Percentiles rank a stretch among this genome's conserved stretches.
phyloP scores from a whole-genome alignment of 2,329 filamentous ascomycete genomes.

The Acrodontium crateriforme region DNA sequence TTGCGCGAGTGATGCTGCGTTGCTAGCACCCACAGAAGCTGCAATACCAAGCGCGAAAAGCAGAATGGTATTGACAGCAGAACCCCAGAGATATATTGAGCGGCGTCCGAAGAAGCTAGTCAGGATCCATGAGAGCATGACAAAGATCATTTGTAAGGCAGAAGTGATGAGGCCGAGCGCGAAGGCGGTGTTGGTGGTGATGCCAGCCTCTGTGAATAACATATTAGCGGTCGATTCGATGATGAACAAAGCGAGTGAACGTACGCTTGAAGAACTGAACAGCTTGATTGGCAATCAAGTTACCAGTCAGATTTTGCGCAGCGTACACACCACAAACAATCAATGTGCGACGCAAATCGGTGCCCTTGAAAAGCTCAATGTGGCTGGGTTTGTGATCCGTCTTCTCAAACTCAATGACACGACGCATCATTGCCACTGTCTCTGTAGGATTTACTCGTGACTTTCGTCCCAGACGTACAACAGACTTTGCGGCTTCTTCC shows the following conservation, averaged over 20 bases:
- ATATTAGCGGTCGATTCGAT: too few species aligned
- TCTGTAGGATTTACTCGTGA: conserved; percentile 27
- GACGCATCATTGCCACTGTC: conserved; percentile 45
- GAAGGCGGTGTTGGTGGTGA: conserved; percentile 41
- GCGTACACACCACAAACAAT: conserved; percentile 45
- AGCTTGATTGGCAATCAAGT: conserved; percentile 49
- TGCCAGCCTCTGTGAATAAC: too few species aligned
- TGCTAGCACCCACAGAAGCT: conserved; percentile 33
- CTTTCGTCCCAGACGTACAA: conserved; percentile 37
- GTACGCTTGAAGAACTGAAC: conserved; percentile 48
- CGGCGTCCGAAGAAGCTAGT: conserved; percentile 50
- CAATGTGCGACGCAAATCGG: conserved; percentile 39
- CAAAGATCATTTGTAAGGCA: conserved; percentile 46
- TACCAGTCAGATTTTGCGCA: conserved; percentile 48
- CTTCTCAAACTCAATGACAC: conserved; percentile 42
- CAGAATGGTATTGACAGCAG: conserved; percentile 38
- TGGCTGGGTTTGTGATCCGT: conserved; percentile 33
- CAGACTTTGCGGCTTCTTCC: conserved; percentile 32
- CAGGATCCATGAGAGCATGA: conserved; percentile 55
- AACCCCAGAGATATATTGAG: conserved; percentile 50
- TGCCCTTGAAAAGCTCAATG: conserved; percentile 41
- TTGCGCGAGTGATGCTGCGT: conserved; percentile 37
- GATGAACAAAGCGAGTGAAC: too few species aligned
- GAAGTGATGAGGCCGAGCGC: conserved; percentile 51
- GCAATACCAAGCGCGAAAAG: conserved; percentile 47